Evolutionary conservation across 371 early-diverging fungal species (phyloP), one percentile per base, ranked within the genome.

Genomic region (Mucor ambiguus): DNA sequence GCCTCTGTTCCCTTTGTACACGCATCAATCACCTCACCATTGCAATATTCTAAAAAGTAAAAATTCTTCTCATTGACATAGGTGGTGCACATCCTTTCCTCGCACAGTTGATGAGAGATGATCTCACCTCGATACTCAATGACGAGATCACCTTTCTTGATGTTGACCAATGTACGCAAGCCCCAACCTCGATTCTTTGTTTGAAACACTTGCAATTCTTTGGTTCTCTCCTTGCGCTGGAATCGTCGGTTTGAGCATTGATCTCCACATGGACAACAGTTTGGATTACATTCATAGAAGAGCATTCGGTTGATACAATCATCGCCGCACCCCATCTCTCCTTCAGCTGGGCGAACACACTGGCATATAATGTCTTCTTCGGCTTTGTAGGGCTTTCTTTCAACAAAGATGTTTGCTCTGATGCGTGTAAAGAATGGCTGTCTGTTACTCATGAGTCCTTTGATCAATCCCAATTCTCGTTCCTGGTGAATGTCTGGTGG

Each of bases 41-140:
- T 78, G 30, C 81, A 82, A 68, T 92, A 92, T 38, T 92, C 90
- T 43, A 94, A 74, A 75, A 96, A 95, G 70, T 95, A 95, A 74
- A 92, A 89, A 71, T 90, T 88, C 35, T 85, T 79, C 46, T 83
- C 77, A 57, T 86, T 78, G 58, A 81, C 83, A 78, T 94, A 94
- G 7, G 86, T 74, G 4, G 87, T 87, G 26, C 84, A 73, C 91
- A 93, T 92, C 12, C 96, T 85, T 43, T 91, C 87, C 26, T 85
- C 74, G 64, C 89, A 92, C 11, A 83, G 80, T 20, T 76, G 74
- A 48, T 85, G 82, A 1, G 90, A 87, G 35, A 97, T 93, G 24
- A 96, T 84, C 67, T 96, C 96, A 2, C 98, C 96, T 7, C 90
- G 85, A 76, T 96, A 95, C 72, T 97, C 96, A 60, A 91, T 86